Evolutionary conservation across 768 basidiomycete species (phyloP).

Genomic region (Boletus tylopilopsis): DNA sequence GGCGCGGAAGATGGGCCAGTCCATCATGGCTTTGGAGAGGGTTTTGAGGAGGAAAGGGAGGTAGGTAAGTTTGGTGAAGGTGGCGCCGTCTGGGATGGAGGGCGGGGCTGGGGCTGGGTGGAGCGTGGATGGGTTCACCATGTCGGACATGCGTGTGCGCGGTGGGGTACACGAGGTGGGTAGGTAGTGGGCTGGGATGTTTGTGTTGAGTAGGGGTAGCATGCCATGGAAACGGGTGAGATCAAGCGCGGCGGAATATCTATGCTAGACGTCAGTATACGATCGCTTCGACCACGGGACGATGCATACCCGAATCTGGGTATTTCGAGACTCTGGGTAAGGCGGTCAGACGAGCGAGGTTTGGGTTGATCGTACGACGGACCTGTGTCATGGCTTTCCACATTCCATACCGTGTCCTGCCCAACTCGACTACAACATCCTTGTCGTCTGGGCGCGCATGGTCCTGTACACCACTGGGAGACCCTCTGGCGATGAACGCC

Average conservation of each 20-base stretch:
- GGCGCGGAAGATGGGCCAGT: conserved; percentile 82
- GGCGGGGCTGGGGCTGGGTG: conserved; percentile 38
- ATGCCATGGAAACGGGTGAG: conserved; percentile 64
- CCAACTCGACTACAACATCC: conserved; percentile 67
- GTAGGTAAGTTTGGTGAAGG: conserved; percentile 69
- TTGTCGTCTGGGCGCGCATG: conserved; percentile 12
- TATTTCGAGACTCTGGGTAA: conserved; percentile 68
- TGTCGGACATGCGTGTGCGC: conserved; percentile 15
- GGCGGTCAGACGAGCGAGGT: not conserved
- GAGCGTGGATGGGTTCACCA: conserved; percentile 39
- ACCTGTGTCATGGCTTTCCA: conserved; percentile 90
- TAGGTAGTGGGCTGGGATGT: conserved; percentile 61
- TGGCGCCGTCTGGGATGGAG: conserved; percentile 46
- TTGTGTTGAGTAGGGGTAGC: conserved; percentile 58
- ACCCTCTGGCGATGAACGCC: conserved; percentile 40
- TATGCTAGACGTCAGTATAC: conserved; percentile 21
- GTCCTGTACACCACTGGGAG: not conserved
- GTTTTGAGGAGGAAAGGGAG: conserved; percentile 84
- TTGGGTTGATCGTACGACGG: conserved; percentile 2
- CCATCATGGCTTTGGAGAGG: conserved; percentile 71
- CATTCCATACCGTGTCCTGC: conserved; percentile 78
- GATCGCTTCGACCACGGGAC: not conserved
- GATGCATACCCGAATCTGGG: conserved; percentile 72
- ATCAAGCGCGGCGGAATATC: conserved; percentile 74
- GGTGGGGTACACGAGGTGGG: conserved; percentile 38